A percentile compares a stretch with the other conserved stretches of the same genome.
Evolutionary conservation across 164 flowering plant genomes (phyloP).

Genomic region (Tetrastigma voinierianum): DNA sequence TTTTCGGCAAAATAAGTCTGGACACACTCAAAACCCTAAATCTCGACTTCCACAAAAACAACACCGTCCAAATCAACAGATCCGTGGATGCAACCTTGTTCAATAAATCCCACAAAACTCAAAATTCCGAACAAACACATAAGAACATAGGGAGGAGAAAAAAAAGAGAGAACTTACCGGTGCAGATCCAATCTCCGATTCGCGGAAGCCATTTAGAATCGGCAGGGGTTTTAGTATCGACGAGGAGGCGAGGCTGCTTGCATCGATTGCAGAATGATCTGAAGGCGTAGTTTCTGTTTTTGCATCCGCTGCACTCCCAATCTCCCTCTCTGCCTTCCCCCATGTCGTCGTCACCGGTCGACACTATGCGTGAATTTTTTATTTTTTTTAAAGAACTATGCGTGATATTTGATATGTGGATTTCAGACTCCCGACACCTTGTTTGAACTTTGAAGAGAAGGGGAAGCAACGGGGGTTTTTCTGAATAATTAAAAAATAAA

Average conservation of each 20-base stretch:
- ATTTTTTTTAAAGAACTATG: too few relatives aligned
- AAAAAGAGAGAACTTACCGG: slow-evolving; percentile 40
- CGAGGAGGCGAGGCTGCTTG: slow-evolving; percentile 91
- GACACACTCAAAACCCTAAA: too few relatives aligned
- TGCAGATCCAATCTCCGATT: slow-evolving; percentile 93
- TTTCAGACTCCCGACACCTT: too few relatives aligned
- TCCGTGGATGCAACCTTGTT: not conserved
- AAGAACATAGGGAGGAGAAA: not conserved
- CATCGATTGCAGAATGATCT: slow-evolving; percentile 88
- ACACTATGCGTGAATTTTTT: too few relatives aligned
- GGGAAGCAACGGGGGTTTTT: too few relatives aligned
- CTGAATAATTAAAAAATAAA: too few relatives aligned
- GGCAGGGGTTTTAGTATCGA: slow-evolving; percentile 76
- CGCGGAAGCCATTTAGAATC: slow-evolving; percentile 96
- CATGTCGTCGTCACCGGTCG: slow-evolving; percentile 10
- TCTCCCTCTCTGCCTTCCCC: slow-evolving; percentile 89
- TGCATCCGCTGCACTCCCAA: slow-evolving; percentile 90
- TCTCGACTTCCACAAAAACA: not conserved
- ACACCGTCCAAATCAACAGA: not conserved
- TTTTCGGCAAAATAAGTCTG: too few relatives aligned
- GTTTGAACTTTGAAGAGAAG: too few relatives aligned
- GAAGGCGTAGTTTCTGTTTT: slow-evolving; percentile 88
- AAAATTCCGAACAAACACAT: not conserved
- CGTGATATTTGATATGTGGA: too few relatives aligned
- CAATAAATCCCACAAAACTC: not conserved